Evolutionary conservation across 805 yeast species (phyloP), one percentile per base, ranked within the genome.

Genomic region (Pichia manshurica): DNA sequence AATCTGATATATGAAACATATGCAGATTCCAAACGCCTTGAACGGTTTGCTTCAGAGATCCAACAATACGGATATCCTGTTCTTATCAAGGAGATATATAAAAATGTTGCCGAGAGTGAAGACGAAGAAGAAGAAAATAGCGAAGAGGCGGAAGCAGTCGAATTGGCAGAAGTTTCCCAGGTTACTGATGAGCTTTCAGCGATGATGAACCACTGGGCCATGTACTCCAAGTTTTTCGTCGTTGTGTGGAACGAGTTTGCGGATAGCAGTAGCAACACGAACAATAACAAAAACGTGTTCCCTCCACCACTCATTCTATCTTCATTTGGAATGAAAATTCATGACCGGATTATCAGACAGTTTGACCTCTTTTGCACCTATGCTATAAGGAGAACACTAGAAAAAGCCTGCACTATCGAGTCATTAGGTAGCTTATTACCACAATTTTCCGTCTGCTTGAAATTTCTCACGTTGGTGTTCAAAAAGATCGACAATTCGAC

Each of bases 1-100:
- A 95, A 95, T 0, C 70, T 93, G 39, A 85, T 93, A 4, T 72
- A 86, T 46, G 98, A 91, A 63, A 86, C 93, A 0, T 87, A 87
- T 58, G 77, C 82, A 68, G 97, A 90, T 56, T 74, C 78, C 25
- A 75, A 87, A 53, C 71, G 81, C 23, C 58, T 89, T 4, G 81
- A 74, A 25, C 72, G 77, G 50, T 60, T 75, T 8, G 55, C 85
- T 21, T 72, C 73, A 47, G 87, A 82, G 21, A 71, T 84, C 42
- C 67, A 70, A 20, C 60, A 68, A 19, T 85, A 87, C 61, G 69
- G 71, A 28, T 81, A 72, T 57, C 81, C 81, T 7, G 65, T 61
- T 15, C 60, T 76, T 39, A 72, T 73, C 12, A 54, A 56, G 10
- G 59, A 65, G 23, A 61, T 67, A 17, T 57, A 56, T 42, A 62